Evolutionary conservation across 1,139 yeast genomes (phyloP).

Genomic region (Pichia cactophila): DNA sequence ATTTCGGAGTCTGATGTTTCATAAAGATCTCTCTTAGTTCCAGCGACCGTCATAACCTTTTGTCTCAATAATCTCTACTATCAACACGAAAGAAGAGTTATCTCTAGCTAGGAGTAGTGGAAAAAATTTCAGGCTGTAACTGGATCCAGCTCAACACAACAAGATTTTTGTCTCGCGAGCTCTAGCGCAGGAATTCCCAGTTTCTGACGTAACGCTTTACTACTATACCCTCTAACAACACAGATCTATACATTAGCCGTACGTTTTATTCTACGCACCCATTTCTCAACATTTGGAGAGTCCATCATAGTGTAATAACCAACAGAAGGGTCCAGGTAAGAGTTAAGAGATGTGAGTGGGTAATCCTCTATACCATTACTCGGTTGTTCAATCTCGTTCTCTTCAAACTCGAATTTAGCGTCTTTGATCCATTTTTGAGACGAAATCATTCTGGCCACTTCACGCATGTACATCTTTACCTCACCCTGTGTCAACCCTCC

Average conservation of each 20-base stretch:
- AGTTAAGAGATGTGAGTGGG: conserved; percentile 7
- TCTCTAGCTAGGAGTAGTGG: not conserved
- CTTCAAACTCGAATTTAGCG: conserved; percentile 7
- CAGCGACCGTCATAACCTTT: not conserved
- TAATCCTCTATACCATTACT: conserved; percentile 1
- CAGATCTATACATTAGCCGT: not conserved
- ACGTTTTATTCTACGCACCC: conserved; percentile 7
- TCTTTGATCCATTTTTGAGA: conserved; percentile 17
- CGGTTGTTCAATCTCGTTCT: not conserved
- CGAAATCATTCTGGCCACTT: conserved; percentile 9
- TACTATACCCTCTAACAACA: not conserved
- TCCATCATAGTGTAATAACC: conserved; percentile 6
- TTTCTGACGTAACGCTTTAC: not conserved
- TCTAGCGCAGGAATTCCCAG: too few species aligned
- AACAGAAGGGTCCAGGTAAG: conserved; percentile 11
- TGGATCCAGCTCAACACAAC: not conserved
- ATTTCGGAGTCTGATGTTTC: not conserved
- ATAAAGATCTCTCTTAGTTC: not conserved
- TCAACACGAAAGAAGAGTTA: too few species aligned
- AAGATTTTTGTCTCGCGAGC: not conserved
- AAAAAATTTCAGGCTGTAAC: not conserved
- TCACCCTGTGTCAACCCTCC: conserved; percentile 35
- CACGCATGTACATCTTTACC: conserved; percentile 12
- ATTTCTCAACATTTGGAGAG: conserved; percentile 1
- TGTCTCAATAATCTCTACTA: not conserved